Conservation (phyloP, 306 rosid species). For the Pterocarpus macrocarpus region DNA sequence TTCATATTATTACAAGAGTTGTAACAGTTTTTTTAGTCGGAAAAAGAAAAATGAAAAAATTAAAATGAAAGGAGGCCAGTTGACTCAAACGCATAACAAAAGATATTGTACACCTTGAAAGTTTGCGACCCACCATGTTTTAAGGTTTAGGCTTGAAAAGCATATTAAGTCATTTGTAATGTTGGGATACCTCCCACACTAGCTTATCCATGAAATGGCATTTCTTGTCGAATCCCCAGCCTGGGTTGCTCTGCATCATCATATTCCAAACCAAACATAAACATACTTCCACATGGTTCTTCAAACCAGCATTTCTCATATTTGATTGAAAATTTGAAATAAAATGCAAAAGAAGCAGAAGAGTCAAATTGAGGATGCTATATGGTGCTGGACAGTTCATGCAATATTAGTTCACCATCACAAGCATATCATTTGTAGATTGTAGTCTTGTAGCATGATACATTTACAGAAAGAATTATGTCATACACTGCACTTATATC, state of each 20-base stretch:
- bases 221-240: slow-evolving; percentile 93
- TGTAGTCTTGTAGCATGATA: neutral
- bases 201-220: slow-evolving; percentile 92
- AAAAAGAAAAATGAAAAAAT: neutral
- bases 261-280: slow-evolving; percentile 43
- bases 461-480: neutral
- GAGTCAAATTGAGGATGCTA: neutral
- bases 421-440: neutral
- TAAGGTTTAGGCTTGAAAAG: slow-evolving; percentile 26
- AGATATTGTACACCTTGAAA: neutral
- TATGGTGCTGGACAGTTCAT: neutral
- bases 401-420: slow-evolving; percentile 15
- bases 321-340: neutral
- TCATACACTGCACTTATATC: neutral
- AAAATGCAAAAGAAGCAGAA: slow-evolving; percentile 10
- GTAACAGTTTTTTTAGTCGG: slow-evolving; percentile 10
- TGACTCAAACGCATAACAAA: slow-evolving; percentile 20
- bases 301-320: slow-evolving; percentile 5
- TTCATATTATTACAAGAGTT: slow-evolving; percentile 38
- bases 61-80: neutral
- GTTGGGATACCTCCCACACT: slow-evolving; percentile 72
- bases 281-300: slow-evolving; percentile 4
- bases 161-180: slow-evolving; percentile 56
- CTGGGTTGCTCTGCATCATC: slow-evolving; percentile 89
- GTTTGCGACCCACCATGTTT: slow-evolving; percentile 21